Base-by-base conservation (phyloP, 805 yeast species). In the Wickerhamomyces alni region DNA sequence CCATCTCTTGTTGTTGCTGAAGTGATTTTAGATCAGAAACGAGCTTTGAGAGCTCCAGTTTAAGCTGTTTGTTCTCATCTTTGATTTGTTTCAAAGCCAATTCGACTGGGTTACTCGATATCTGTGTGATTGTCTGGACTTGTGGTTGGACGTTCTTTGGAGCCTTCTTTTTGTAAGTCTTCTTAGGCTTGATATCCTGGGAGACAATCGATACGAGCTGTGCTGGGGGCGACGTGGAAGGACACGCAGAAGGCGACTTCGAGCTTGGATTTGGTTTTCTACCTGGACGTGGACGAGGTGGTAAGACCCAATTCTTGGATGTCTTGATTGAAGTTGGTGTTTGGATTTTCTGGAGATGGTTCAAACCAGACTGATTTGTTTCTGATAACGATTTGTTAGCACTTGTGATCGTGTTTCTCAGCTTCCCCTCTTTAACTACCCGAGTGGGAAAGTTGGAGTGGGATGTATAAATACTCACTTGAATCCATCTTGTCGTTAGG, bases 211-310 rank as follows among this genome's bases (percentile, higher is more conserved):
- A 26, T 11, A 26, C 26, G 7, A 31, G 25, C n/a, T 18, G 34
- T 13, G 27, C 7, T 16, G 27, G 19, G 4, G 12, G 29, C 6
- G 35, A 22, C 12, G 28, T 26, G 13, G 12, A 7, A 9, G 24
- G 9, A 21, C 24, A 21, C 9, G 24, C 9, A 6, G 24, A 21
- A 7, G 24, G 24, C 9, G 24, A 21, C 24, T 21, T 21, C 9
- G 24, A 7, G 24, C 9, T 21, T 21, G 24, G 73, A 47, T 85
- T 54, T 3, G 79, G 80, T 48, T 75, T 76, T 37, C 80, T 63
- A 17, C 84, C 85, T 0, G 85, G 84, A 48, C 84, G 81, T 19
- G 94, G 93, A 47, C 93, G 68, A 10, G 94, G 94, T 3, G 94
- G 95, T 24, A 84, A 63, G 8, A 82, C 88, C 89, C 93, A 87